Evolutionary conservation across 805 yeast genomes (phyloP).

Genomic region (Jamesozyma rosinii): DNA sequence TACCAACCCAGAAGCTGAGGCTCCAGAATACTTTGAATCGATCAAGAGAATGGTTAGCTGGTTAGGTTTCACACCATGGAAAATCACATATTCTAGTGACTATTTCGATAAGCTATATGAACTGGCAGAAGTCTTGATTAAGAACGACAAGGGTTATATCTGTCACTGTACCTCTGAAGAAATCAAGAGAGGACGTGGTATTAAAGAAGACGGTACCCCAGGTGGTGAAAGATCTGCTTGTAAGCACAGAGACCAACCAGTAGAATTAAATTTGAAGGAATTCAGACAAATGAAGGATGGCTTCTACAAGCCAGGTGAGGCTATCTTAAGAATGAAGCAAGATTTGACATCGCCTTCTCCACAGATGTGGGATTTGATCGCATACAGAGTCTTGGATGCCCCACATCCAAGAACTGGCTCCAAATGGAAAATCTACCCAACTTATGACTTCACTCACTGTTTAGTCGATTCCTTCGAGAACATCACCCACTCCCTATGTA

Average conservation of each 20-base stretch:
- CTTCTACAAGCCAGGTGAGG: constrained; percentile 78
- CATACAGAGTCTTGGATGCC: constrained; percentile 87
- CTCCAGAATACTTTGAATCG: constrained; percentile 77
- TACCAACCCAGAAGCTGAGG: constrained; percentile 98
- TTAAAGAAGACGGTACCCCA: constrained; percentile 81
- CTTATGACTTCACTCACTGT: constrained; percentile 98
- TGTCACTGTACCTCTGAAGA: constrained; percentile 91
- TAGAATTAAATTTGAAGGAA: constrained; percentile 67
- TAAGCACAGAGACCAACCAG: constrained; percentile 57
- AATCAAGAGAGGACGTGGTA: constrained; percentile 83
- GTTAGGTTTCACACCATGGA: constrained; percentile 93
- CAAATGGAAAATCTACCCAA: constrained; percentile 96
- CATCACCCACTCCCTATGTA: constrained; percentile 91
- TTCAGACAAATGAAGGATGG: constrained; percentile 93
- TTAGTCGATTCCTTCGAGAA: constrained; percentile 95
- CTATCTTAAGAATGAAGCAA: constrained; percentile 94
- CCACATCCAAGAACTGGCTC: constrained; percentile 94
- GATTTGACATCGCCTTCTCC: constrained; percentile 85
- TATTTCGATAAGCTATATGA: constrained; percentile 84
- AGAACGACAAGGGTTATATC: constrained; percentile 69
- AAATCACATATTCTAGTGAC: constrained; percentile 90
- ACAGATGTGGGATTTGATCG: constrained; percentile 99
- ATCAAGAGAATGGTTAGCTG: constrained; percentile 79
- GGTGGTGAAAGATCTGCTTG: constrained; percentile 90
- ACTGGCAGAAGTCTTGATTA: constrained; percentile 75